A percentile compares a stretch with the other conserved stretches of the same genome.
Evolutionary conservation across 352 stramenopile species (phyloP).

Genomic region (Phytophthora boehmeriae): DNA sequence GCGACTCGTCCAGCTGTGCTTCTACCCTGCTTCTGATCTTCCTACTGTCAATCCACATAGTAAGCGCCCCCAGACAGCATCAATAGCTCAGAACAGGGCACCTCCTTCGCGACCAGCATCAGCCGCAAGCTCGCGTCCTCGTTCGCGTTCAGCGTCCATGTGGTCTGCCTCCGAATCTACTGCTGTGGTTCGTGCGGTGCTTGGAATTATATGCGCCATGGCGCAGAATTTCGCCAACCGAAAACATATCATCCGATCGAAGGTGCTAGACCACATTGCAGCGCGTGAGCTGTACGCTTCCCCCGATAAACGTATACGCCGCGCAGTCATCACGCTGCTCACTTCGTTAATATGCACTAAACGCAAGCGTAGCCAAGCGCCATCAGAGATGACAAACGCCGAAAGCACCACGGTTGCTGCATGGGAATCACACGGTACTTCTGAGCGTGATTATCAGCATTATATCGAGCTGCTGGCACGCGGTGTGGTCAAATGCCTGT

Average conservation of each 20-base stretch:
- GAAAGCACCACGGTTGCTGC: constrained; percentile 6
- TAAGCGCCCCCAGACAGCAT: constrained; percentile 25
- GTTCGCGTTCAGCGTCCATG: constrained; percentile 14
- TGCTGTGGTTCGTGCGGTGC: constrained; percentile 42
- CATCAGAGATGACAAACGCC: background rate
- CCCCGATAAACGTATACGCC: constrained; percentile 64
- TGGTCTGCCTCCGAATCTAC: constrained; percentile 26
- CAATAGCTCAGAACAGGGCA: constrained; percentile 6
- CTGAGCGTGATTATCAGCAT: constrained; percentile 61
- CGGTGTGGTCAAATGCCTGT: constrained; percentile 76
- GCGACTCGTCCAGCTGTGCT: constrained; percentile 60
- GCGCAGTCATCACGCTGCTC: constrained; percentile 60
- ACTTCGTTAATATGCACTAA: constrained; percentile 68
- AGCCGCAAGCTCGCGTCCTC: constrained; percentile 14
- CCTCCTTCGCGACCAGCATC: constrained; percentile 12
- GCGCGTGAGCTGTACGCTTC: constrained; percentile 59
- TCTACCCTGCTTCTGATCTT: constrained; percentile 20
- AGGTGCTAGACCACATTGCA: constrained; percentile 64
- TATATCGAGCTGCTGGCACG: constrained; percentile 76
- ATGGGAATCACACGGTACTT: constrained; percentile 1
- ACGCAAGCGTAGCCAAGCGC: constrained; percentile 33
- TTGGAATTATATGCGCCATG: constrained; percentile 68
- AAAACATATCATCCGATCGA: constrained; percentile 66
- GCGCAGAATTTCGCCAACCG: constrained; percentile 60
- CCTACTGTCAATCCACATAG: constrained; percentile 2